phyloP scores from a whole-genome alignment of 2,329 filamentous ascomycete species.

The Xylariaceae sp. region DNA sequence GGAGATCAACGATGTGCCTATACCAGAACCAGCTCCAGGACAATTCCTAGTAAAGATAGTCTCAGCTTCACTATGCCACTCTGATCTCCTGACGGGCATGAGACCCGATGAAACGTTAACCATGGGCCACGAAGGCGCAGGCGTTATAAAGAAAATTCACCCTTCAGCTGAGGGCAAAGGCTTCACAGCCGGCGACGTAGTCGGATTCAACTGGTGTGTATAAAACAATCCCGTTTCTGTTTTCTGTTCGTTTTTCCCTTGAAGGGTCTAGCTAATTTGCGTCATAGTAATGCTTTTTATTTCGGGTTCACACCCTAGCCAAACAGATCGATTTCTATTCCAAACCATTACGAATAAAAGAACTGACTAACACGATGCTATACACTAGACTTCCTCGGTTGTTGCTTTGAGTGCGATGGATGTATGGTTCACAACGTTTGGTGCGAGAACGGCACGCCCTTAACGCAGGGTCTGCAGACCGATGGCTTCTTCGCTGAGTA shows the following conservation, averaged over 20 bases:
- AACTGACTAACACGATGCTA: too few relatives aligned
- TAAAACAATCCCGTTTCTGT: too few relatives aligned
- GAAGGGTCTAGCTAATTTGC: too few relatives aligned
- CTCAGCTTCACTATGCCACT: constrained; percentile 12
- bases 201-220: constrained; percentile 14
- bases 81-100: constrained; percentile 4
- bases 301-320: too few relatives aligned
- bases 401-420: constrained; percentile 14
- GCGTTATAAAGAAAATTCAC: constrained; percentile 11
- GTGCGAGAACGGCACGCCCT: constrained; percentile 10
- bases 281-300: too few relatives aligned
- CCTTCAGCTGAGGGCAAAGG: constrained; percentile 12
- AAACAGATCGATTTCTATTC: too few relatives aligned
- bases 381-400: constrained; percentile 13
- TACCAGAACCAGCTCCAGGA: constrained; percentile 18
- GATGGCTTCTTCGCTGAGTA: constrained; percentile 15
- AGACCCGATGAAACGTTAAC: constrained; percentile 4
- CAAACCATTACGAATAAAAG: too few relatives aligned
- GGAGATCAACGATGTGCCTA: constrained; percentile 18
- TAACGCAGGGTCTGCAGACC: constrained; percentile 9
- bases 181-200: constrained; percentile 8
- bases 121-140: constrained; percentile 16
- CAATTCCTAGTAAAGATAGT: constrained; percentile 12
- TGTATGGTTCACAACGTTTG: constrained; percentile 10
- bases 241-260: too few relatives aligned